Conservation (phyloP, 2,329 filamentous ascomycete genomes). For the Exutisphaerella laricina region DNA sequence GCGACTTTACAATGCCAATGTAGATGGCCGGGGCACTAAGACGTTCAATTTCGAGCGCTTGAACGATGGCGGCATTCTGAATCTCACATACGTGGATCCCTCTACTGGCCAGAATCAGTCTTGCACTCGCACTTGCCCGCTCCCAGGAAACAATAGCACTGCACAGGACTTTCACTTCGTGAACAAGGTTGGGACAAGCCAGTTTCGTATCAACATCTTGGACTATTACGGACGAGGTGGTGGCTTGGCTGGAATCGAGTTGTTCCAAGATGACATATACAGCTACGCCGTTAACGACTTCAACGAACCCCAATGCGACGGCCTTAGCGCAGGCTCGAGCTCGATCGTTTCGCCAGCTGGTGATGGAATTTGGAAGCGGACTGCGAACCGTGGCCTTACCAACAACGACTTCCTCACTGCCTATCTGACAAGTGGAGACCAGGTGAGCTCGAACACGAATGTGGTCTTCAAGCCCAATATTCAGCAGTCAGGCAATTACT, state of each 20-base stretch:
- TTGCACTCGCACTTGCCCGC: conserved; percentile 80
- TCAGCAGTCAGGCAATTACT: conserved; percentile 83
- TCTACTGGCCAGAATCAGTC: conserved; percentile 56
- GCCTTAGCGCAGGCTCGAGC: conserved; percentile 55
- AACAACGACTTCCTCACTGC: conserved; percentile 72
- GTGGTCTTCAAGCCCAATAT: conserved; percentile 82
- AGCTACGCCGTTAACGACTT: conserved; percentile 80
- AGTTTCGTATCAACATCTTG: conserved; percentile 77
- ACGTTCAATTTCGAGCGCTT: conserved; percentile 81
- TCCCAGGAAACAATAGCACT: conserved; percentile 61
- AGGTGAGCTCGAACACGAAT: conserved; percentile 51
- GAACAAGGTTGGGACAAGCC: conserved; percentile 79
- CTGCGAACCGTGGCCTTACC: conserved; percentile 59
- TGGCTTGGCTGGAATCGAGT: conserved; percentile 77
- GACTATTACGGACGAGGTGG: conserved; percentile 82
- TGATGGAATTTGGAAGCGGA: conserved; percentile 59
- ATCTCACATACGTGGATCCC: conserved; percentile 82
- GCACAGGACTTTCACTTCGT: conserved; percentile 93
- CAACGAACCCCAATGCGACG: conserved; percentile 79
- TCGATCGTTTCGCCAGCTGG: conserved; percentile 52
- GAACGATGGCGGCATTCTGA: conserved; percentile 89
- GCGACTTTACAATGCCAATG: conserved; percentile 79
- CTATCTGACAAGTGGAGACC: conserved; percentile 45
- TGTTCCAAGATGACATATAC: conserved; percentile 66
- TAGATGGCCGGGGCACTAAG: conserved; percentile 74